phyloP scores from a whole-genome alignment of 2,329 filamentous ascomycete genomes.

The Metarhizium anisopliae region DNA sequence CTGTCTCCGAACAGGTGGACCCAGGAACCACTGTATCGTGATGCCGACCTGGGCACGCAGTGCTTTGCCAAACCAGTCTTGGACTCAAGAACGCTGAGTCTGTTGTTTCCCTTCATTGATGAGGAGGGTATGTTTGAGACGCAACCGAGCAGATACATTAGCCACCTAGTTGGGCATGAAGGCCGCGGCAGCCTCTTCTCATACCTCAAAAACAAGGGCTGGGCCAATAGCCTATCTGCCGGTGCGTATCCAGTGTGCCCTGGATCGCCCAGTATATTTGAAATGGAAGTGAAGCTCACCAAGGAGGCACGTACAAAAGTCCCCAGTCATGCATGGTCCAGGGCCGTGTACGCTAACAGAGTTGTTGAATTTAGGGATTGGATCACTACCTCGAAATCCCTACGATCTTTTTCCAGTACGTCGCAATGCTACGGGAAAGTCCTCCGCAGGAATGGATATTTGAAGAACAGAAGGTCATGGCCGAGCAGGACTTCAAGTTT shows the following conservation, averaged over 20 bases:
- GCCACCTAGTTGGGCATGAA: constrained; percentile 85
- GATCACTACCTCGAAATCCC: constrained; percentile 74
- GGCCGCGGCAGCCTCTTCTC: constrained; percentile 87
- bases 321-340: neutral
- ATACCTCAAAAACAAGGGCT: constrained; percentile 82
- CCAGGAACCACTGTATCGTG: constrained; percentile 38
- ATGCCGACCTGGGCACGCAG: constrained; percentile 51
- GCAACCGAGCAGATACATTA: constrained; percentile 77
- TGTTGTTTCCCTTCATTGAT: constrained; percentile 78
- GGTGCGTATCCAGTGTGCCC: constrained; percentile 70
- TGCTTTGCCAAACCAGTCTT: constrained; percentile 88
- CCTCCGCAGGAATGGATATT: constrained; percentile 89
- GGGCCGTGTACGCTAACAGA: neutral
- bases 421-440: constrained; percentile 72
- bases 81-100: constrained; percentile 70
- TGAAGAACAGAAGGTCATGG: constrained; percentile 80
- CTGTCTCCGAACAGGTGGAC: constrained; percentile 52
- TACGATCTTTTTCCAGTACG: constrained; percentile 83
- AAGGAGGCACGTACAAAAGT: constrained; percentile 51
- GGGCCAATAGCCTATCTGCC: constrained; percentile 75
- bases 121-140: constrained; percentile 72
- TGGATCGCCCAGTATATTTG: constrained; percentile 68
- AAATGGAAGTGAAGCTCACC: constrained; percentile 69
- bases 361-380: constrained; percentile 39
- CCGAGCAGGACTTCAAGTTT: constrained; percentile 91